Conservation (phyloP, 2,329 filamentous ascomycete genomes). For the Didymellaceae sp. region DNA sequence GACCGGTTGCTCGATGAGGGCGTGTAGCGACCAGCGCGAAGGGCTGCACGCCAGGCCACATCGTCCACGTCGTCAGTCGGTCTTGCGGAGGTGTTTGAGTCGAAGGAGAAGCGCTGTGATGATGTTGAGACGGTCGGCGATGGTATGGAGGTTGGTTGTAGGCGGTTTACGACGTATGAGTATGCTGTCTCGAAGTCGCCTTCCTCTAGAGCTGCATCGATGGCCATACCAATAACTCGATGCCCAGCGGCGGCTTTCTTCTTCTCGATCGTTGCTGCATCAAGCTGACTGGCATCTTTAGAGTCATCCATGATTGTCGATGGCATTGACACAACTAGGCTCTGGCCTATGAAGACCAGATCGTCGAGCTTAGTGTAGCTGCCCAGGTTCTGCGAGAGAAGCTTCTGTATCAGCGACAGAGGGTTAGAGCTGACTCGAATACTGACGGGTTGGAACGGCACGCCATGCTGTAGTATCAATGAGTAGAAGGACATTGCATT, state of each 20-base stretch:
- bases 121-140: conserved; percentile 32
- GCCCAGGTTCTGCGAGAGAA: conserved; percentile 76
- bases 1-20: conserved; percentile 49
- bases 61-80: conserved; percentile 58
- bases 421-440: conserved; percentile 80
- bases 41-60: conserved; percentile 79
- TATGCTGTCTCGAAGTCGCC: conserved; percentile 88
- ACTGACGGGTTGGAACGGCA: conserved; percentile 79
- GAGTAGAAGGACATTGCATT: conserved; percentile 79
- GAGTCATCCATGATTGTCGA: conserved; percentile 48
- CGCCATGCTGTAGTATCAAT: conserved; percentile 77
- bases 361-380: conserved; percentile 79
- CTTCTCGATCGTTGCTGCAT: conserved; percentile 33
- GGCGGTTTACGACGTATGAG: conserved; percentile 77
- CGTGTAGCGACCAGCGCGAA: conserved; percentile 78
- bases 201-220: conserved; percentile 76
- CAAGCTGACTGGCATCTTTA: conserved; percentile 56
- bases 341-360: conserved; percentile 70
- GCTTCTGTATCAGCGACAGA: conserved; percentile 72
- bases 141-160: conserved; percentile 50
- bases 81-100: conserved; percentile 19
- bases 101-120: conserved; percentile 32
- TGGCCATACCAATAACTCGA: conserved; percentile 79
- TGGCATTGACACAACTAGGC: conserved; percentile 61
- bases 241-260: conserved; percentile 60